Base-by-base conservation (phyloP, 352 stramenopile species). In the Phytophthora meadii region DNA sequence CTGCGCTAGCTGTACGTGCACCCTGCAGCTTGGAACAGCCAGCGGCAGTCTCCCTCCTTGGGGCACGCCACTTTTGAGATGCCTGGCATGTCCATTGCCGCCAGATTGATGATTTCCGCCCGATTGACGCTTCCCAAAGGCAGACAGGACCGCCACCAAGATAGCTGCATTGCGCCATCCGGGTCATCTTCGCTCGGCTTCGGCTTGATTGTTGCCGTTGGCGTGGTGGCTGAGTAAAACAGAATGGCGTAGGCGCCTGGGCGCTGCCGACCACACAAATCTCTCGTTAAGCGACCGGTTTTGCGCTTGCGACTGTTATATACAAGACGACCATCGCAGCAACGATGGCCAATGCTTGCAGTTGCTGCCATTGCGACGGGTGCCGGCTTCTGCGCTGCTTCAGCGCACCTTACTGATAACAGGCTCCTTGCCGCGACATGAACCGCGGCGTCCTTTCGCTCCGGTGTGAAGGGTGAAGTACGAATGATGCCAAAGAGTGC, bases 351-450 rank as follows among this genome's bases (percentile, higher is more conserved):
- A 41, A 10, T 1, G 19, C 19, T 11, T 19, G 22, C 19, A 19
- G 28, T 24, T 60, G 24, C 14, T 44, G 32, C 27, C 15, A 27
- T 54, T 61, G 54, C 44, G 15, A 42, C 2, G 5, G 45, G 25
- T 9, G 47, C 30, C 25, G 2, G 14, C 50, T 62, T 62, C 54
- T 32, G 11, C 39, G 57, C 49, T 2, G 25, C 25, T 53, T 69
- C 53, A 48, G 28, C 32, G 49, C 49, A 41, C 39, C n/a, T 63
- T 54, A n/a, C 44, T 56, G 55, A 41, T 62, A 47, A 19, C 41
- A 53, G 47, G 34, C 58, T 41, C 36, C n/a, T 63, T 68, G 36
- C 46, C 52, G 47, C 53, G 63, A 70, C 63, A 70, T 70, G 63
- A 65, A 57, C 15, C 24, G 30, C 9, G 32, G 36, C 34, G 27